These are phyloP conservation scores for Penicillium sp. DNA, from an alignment of 2,329 filamentous ascomycete genomes.

Conservation along the genomic window DNA sequence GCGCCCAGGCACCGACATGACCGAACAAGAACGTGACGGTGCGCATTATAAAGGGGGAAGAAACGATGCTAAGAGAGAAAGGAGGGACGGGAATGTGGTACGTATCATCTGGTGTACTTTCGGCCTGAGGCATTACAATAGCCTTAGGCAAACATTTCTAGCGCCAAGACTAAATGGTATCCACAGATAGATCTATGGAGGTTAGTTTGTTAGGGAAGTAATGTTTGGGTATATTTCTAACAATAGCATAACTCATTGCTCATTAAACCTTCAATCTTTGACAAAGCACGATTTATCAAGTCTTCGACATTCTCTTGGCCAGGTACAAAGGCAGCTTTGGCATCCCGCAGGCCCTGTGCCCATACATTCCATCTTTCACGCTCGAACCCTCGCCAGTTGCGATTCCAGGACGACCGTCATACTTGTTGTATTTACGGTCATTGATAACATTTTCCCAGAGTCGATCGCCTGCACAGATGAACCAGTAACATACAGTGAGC, in stretches of 20 bases:
- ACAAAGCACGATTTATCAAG: slow-evolving; percentile 1
- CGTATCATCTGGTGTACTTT: too few relatives aligned
- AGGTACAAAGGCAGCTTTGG: background rate
- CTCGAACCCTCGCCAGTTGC: slow-evolving; percentile 4
- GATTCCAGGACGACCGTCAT: slow-evolving; percentile 2
- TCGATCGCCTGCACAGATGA: slow-evolving; percentile 4
- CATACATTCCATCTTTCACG: slow-evolving; percentile 5
- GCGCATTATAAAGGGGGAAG: slow-evolving; percentile 5
- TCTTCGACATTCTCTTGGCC: background rate
- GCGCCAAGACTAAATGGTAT: too few relatives aligned
- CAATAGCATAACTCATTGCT: too few relatives aligned
- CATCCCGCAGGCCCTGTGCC: background rate
- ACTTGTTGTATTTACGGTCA: slow-evolving; percentile 1
- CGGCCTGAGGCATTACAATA: too few relatives aligned
- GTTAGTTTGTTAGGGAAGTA: too few relatives aligned
- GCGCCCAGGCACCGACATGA: background rate
- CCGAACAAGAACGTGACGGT: slow-evolving; percentile 5
- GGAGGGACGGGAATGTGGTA: too few relatives aligned
- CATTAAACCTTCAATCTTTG: slow-evolving; percentile 1
- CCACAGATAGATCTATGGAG: too few relatives aligned
- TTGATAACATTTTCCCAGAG: slow-evolving; percentile 7
- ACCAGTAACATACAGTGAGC: slow-evolving; percentile 2
- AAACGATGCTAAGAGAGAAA: too few relatives aligned
- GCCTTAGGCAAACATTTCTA: too few relatives aligned
- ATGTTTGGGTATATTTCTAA: too few relatives aligned